Evolutionary conservation across 1,139 yeast species (phyloP), one percentile per base, ranked within the genome.

Genomic region (Kodamaea plutei): DNA sequence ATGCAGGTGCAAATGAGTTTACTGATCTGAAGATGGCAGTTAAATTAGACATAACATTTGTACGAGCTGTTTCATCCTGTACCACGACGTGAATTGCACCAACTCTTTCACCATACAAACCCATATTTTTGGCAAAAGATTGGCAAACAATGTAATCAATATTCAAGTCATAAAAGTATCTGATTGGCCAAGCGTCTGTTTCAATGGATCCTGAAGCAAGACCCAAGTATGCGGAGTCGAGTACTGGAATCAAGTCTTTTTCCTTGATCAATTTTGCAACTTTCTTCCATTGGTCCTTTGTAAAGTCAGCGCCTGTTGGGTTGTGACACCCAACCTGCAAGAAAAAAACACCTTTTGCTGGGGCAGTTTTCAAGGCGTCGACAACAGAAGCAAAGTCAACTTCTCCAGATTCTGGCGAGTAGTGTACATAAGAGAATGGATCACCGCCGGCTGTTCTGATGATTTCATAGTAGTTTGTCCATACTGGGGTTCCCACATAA

Each of bases 141-240:
- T 67, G 66, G 38, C 67, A 60, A n/a, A 59, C 69, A 15, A 47
- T 29, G 34, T 39, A 43, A 25, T 47, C 50, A 15, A 47, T 29
- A 5, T 39, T 40, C 36, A 37, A 34, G 20, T 41, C 44, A 33
- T 37, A 39, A 21, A 47, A 39, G 39, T 40, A 33, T 17, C 49
- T 37, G 23, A 44, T 33, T 8, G 52, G 43, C 54, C 53, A 53
- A 1, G 56, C 54, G 28, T 53, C 58, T 6, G 40, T 42, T 5
- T 45, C 50, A 17, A 41, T 39, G 26, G 34, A 28, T 4, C 58
- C 58, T 22, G 46, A 39, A 24, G 54, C 40, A 24, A 52, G 50
- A 8, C 98, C 96, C 67, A 89, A 97, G 71, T 91, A 91, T 15
- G 98, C 97, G 68, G 85, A 81, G 64, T 91, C 98, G 50, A 91